Base-by-base conservation (phyloP, 1,139 yeast genomes). In the Pichia inconspicua region DNA sequence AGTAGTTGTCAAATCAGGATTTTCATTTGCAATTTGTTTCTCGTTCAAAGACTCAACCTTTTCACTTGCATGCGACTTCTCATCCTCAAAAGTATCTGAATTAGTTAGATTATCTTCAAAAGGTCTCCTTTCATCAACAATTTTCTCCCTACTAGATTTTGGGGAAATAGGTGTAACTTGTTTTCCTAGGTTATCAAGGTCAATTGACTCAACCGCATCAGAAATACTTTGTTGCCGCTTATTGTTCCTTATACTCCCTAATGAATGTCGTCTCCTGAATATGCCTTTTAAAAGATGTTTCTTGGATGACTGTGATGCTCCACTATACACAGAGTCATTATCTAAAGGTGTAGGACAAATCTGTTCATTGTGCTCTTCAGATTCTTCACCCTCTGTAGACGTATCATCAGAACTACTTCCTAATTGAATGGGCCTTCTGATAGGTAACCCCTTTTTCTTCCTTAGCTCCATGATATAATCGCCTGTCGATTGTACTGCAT, bases 351-450 rank as follows among this genome's bases (percentile, higher is more conserved):
- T 9, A n/a, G 2, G 38, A 15, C 12, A 4, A 8, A 35, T 8
- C 34, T 12, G n/a, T 37, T 37, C 27, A 22, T 27, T 19, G 15
- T 32, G 36, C 40, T 50, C 51, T 31, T 17, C 27, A 5, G 25
- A 39, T 14, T 50, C 55, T 2, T 58, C 58, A 22, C 52, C 57
- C 17, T 59, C 65, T 2, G 65, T 60, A 1, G 66, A 60, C 2
- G 55, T 58, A 32, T 52, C 58, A 27, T 53, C 55, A 9, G 56
- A 50, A 28, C 53, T 48, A 27, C 52, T 44, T 11, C 48, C 36
- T n/a, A 30, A 45, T 45, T 25, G 39, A 15, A 43, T 36, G 35
- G 35, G 42, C 44, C 40, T 47, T 17, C 30, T 43, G 22, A 34
- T 32, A 28, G 31, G 17, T 3, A 48, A 31, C 5, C 54, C 48